Base-by-base conservation (phyloP, 148 eudicot species). In the Tetragonia tetragonoides region DNA sequence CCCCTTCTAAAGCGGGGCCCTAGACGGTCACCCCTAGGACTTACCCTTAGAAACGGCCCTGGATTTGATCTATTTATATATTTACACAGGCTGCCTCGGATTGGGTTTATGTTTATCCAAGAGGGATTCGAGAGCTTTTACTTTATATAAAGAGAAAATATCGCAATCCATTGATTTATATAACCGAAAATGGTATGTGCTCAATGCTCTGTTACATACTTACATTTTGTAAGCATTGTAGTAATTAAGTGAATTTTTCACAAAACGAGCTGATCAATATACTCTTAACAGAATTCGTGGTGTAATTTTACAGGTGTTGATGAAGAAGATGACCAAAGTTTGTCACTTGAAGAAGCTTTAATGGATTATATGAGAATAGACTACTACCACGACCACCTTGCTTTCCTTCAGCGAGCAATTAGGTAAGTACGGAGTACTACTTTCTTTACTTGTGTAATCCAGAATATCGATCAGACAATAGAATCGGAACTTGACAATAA, bases 51-150 rank as follows among this genome's bases (percentile, higher is more conserved):
- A n/a, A n/a, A n/a, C n/a, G n/a, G n/a, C n/a, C n/a, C n/a, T n/a
- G n/a, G n/a, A n/a, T n/a, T n/a, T n/a, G n/a, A n/a, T n/a, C n/a
- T n/a, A n/a, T n/a, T n/a, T 10, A 51, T 51, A 12, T 11, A 70
- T 70, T 70, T 70, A 5, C 21, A 6, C 74, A 70, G 74, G 74
- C 74, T 49, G 74, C 74, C 12, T 70, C 74, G 6, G 74, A 70
- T 28, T 70, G 74, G 61, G 60, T 70, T 28, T 28, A 70, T 51
- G 41, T 51, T 15, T 70, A 70, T 70, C 74, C 74, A 23, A 24
- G 7, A 51, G 74, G 74, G 34, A 1, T 70, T 28, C 56, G 56
- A 9, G 5, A 70, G 41, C 60, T 70, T 51, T 41, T 70, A 51
- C 54, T 70, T 6, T 70, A 44, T 57, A 34, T 70, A 51, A 70